Conservation (phyloP, 305 asterid genomes). For the Nicotiana rustica region DNA sequence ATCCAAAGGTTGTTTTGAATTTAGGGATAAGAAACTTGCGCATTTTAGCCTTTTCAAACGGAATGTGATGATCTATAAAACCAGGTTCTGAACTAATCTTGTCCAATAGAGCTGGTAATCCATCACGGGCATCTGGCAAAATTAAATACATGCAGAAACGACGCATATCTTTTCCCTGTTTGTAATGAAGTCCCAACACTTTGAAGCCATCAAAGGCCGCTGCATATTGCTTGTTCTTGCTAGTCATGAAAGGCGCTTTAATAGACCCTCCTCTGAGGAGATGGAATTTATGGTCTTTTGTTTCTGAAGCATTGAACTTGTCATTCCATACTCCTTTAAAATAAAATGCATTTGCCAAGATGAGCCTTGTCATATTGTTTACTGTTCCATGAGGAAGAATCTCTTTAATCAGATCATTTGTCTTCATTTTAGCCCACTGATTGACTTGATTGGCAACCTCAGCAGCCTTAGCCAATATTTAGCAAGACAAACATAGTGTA, state of each 20-base stretch:
- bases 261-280: slow-evolving; percentile 59
- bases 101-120: slow-evolving; percentile 56
- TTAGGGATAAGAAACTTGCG: slow-evolving; percentile 67
- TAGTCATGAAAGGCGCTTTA: slow-evolving; percentile 79
- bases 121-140: slow-evolving; percentile 75
- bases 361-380: slow-evolving; percentile 56
- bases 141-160: slow-evolving; percentile 71
- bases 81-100: slow-evolving; percentile 58
- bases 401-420: slow-evolving; percentile 69
- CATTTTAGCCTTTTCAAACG: slow-evolving; percentile 48
- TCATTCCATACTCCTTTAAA: slow-evolving; percentile 79
- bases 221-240: slow-evolving; percentile 57
- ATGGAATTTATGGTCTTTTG: slow-evolving; percentile 65
- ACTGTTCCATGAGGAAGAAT: slow-evolving; percentile 66
- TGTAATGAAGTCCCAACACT: slow-evolving; percentile 67
- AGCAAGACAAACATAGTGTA: neutral
- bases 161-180: slow-evolving; percentile 76
- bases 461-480: slow-evolving; percentile 48
- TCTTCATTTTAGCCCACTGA: slow-evolving; percentile 70
- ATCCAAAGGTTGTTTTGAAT: slow-evolving; percentile 64
- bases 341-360: slow-evolving; percentile 76
- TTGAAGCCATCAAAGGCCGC: slow-evolving; percentile 63
- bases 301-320: slow-evolving; percentile 60
- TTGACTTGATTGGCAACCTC: slow-evolving; percentile 65
- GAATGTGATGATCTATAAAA: slow-evolving; percentile 68